Evolutionary conservation across 768 basidiomycete species (phyloP), one percentile per base, ranked within the genome.

Genomic region (Pulveroboletus sp.): DNA sequence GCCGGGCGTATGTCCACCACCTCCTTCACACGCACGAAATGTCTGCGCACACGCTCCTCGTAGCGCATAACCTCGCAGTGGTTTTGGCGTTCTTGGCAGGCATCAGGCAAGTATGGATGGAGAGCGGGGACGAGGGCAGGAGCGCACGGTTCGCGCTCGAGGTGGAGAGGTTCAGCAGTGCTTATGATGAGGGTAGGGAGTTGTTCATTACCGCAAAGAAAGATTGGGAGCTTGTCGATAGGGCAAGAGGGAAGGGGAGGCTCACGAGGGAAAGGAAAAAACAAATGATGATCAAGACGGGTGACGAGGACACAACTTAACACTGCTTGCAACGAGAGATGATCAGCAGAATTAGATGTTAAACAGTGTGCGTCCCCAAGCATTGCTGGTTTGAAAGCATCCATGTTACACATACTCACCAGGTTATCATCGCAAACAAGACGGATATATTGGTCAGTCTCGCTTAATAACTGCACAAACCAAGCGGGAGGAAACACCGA

Each of bases 11-110:
- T 57, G 44, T 91, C 28, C 89, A 94, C 62, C 91, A 94, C 58
- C 78, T 94, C 13, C 70, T 93, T 32, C 83, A 86, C 45, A 91
- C 91, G 6, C 92, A 93, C 66, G 92, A 94, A 65, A 93, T 94
- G 91, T 81, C 84, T 0, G 84, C 89, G 1, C 89, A 93, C 57
- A 62, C 88, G 5, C 65, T 93, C 21, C 77, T 93, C 15, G 76
- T 74, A 10, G 73, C 82, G 68, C 92, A 94, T 65, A 94, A 93
- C 57, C 72, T 90, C 27, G 63, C 77, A 1, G 77, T 92, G 1
- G 68, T 90, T 26, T 78, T 83, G 36, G 63, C 69, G 1, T 89
- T 93, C 62, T 80, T 92, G 39, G 68, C 67, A 0, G 79, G 78
- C 0, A 69, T 93, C 1, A 76, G 90, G 43, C 37, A 49, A 0